Conservation (phyloP, 2,329 filamentous ascomycete genomes). For the Zarea fungicola region DNA sequence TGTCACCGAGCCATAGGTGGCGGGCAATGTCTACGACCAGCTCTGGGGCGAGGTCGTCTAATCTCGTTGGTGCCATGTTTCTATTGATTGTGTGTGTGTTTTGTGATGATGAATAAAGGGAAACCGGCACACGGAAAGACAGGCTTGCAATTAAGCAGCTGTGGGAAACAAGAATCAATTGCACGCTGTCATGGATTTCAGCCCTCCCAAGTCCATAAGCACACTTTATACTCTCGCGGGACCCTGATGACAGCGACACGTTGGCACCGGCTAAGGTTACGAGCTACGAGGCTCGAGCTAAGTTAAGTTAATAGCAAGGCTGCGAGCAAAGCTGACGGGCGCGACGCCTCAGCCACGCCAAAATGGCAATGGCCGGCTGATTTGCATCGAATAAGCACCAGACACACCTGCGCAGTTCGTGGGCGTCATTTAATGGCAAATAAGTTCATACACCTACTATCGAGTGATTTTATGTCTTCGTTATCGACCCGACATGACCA, state of each 20-base stretch:
- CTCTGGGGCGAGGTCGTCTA: background rate
- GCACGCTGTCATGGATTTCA: too few species aligned
- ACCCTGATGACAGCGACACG: too few species aligned
- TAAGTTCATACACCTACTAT: constrained; percentile 3
- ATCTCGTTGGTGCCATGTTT: background rate
- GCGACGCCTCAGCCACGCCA: background rate
- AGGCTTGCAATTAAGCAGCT: too few species aligned
- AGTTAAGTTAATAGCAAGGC: background rate
- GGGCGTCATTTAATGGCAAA: background rate
- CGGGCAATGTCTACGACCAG: background rate
- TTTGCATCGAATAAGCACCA: background rate
- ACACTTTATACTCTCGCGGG: too few species aligned
- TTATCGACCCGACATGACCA: background rate
- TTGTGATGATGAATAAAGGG: too few species aligned
- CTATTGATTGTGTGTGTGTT: background rate
- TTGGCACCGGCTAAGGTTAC: too few species aligned
- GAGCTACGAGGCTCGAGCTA: too few species aligned
- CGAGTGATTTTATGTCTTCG: background rate
- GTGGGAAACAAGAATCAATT: too few species aligned
- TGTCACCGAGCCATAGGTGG: constrained; percentile 8
- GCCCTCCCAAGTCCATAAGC: too few species aligned
- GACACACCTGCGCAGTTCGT: too few species aligned
- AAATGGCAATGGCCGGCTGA: background rate
- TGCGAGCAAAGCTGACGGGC: background rate
- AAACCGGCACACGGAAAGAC: background rate